Percentiles rank a stretch among this genome's conserved stretches.
These are phyloP conservation scores for Taiozyma onychis DNA, from an alignment of 1,139 yeast species.

Conservation along the genomic window DNA sequence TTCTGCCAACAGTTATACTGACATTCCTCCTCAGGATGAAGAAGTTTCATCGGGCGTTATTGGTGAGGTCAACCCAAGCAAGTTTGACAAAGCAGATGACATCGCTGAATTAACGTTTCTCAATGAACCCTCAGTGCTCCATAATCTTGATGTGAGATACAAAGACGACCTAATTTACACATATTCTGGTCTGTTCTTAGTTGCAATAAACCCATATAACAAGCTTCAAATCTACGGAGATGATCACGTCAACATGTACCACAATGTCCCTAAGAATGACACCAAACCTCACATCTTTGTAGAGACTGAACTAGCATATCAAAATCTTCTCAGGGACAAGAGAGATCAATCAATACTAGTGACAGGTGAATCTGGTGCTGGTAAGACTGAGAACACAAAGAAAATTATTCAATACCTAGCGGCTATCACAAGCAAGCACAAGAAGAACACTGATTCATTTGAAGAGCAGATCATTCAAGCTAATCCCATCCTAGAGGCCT, in stretches of 20 bases:
- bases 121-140: slow-evolving; percentile 90
- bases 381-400: slow-evolving; percentile 97
- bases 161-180: slow-evolving; percentile 74
- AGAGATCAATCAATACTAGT: slow-evolving; percentile 89
- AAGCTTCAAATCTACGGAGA: slow-evolving; percentile 67
- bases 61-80: slow-evolving; percentile 81
- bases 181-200: slow-evolving; percentile 82
- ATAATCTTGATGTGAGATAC: slow-evolving; percentile 76
- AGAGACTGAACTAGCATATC: slow-evolving; percentile 81
- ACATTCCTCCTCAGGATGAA: slow-evolving; percentile 26
- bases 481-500: slow-evolving; percentile 91
- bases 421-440: slow-evolving; percentile 47
- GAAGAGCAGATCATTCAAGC: slow-evolving; percentile 89
- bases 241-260: slow-evolving; percentile 50
- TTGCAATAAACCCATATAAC: slow-evolving; percentile 92
- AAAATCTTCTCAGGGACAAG: slow-evolving; percentile 62
- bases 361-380: slow-evolving; percentile 99
- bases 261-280: slow-evolving; percentile 35
- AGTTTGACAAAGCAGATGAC: slow-evolving; percentile 86
- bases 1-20: background rate
- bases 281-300: slow-evolving; percentile 88
- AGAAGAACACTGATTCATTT: slow-evolving; percentile 34
- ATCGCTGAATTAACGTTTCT: slow-evolving; percentile 94
- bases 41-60: slow-evolving; percentile 40
- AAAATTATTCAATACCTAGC: slow-evolving; percentile 90